A percentile compares a stretch with the other conserved stretches of the same genome.
Evolutionary conservation across 768 basidiomycete genomes (phyloP).

Genomic region (Suillus plorans): DNA sequence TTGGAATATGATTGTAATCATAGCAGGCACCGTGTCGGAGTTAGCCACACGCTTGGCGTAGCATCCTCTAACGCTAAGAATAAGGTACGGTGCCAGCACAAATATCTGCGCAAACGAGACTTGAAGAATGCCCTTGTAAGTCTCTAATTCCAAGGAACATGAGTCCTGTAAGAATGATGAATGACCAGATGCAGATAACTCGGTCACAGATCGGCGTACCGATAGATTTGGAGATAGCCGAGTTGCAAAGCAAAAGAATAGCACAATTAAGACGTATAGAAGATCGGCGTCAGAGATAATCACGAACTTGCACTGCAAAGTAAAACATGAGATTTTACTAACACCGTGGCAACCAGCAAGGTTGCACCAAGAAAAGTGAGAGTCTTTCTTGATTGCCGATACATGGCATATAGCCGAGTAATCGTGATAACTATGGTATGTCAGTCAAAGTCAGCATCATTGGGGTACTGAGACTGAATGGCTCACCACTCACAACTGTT

Average conservation of each 20-base stretch:
- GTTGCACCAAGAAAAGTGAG: neutral
- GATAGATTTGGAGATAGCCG: neutral
- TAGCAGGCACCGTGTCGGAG: too few species aligned
- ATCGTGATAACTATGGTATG: neutral
- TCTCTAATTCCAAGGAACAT: neutral
- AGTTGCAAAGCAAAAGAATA: neutral
- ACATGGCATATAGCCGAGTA: neutral
- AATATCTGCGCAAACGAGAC: too few species aligned
- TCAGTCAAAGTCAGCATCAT: neutral
- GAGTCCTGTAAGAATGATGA: too few species aligned
- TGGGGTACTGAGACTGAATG: neutral
- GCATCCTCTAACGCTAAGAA: too few species aligned
- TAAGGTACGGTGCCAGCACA: too few species aligned
- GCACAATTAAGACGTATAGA: neutral
- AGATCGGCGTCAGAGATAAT: neutral
- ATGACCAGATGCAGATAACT: neutral
- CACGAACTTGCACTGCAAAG: slow-evolving; percentile 3
- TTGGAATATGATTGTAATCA: too few species aligned
- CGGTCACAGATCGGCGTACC: neutral
- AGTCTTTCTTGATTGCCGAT: neutral
- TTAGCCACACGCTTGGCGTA: too few species aligned
- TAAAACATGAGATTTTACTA: neutral
- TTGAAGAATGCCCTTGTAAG: neutral
- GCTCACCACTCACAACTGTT: neutral
- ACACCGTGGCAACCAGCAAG: neutral